phyloP scores from a whole-genome alignment of 1,284 basidiomycete species.

The Cyathus pygmaeus region DNA sequence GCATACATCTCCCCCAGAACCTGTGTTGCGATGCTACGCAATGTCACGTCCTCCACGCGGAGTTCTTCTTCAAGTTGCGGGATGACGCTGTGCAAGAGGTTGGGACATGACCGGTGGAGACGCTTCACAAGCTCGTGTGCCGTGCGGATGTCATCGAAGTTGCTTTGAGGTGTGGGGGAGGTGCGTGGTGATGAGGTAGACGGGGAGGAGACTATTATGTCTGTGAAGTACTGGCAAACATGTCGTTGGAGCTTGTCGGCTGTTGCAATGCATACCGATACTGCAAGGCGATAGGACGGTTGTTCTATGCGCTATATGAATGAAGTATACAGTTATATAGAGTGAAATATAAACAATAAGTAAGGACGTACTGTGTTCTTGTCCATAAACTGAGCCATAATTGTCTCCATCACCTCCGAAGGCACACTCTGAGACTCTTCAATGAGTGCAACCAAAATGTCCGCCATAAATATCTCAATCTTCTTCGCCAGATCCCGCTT shows the following conservation, averaged over 20 bases:
- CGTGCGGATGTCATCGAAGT: slow-evolving; percentile 70
- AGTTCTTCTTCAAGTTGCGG: slow-evolving; percentile 95
- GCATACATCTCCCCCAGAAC: slow-evolving; percentile 93
- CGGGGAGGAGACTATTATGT: slow-evolving; percentile 75
- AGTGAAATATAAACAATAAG: neutral
- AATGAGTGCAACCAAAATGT: slow-evolving; percentile 90
- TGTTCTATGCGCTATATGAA: slow-evolving; percentile 70
- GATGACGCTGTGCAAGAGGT: slow-evolving; percentile 88
- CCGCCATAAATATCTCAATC: slow-evolving; percentile 87
- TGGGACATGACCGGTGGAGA: slow-evolving; percentile 84
- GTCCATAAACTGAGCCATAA: slow-evolving; percentile 89
- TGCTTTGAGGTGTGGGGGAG: slow-evolving; percentile 56
- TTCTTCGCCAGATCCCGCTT: slow-evolving; percentile 88
- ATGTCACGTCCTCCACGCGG: slow-evolving; percentile 75
- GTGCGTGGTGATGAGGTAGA: slow-evolving; percentile 35
- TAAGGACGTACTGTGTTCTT: slow-evolving; percentile 69
- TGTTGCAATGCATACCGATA: slow-evolving; percentile 86
- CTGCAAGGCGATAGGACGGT: slow-evolving; percentile 86
- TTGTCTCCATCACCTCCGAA: slow-evolving; percentile 79
- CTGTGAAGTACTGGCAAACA: slow-evolving; percentile 91
- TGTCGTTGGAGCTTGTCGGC: slow-evolving; percentile 90
- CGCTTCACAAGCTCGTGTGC: slow-evolving; percentile 90
- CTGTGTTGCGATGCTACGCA: slow-evolving; percentile 84
- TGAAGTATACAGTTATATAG: neutral
- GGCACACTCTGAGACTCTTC: slow-evolving; percentile 87